phyloP scores from a whole-genome alignment of 2,329 filamentous ascomycete genomes.

The Ramichloridium luteum region DNA sequence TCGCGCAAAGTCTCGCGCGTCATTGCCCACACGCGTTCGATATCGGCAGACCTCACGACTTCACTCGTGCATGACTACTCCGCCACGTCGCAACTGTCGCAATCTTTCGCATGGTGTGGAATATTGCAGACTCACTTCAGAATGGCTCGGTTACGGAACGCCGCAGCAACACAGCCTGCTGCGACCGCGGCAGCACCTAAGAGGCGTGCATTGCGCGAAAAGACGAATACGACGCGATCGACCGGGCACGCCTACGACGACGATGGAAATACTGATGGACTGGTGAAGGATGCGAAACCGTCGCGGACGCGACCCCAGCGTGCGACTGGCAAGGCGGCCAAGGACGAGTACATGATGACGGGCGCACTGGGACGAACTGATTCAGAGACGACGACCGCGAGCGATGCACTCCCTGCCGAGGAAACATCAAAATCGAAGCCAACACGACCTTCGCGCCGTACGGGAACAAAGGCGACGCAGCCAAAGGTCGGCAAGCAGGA shows the following conservation, averaged over 20 bases:
- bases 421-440: constrained; percentile 10
- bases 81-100: no score
- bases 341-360: constrained; percentile 18
- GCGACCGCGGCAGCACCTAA: constrained; percentile 6
- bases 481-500: constrained; percentile 19
- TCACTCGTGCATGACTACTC: no score
- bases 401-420: no score
- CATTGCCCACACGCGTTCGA: no score
- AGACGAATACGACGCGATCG: constrained; percentile 18
- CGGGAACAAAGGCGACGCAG: constrained; percentile 17
- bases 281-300: constrained; percentile 18
- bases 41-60: no score
- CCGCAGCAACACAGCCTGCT: constrained; percentile 10
- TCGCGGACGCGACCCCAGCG: constrained; percentile 11
- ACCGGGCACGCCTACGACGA: constrained; percentile 14
- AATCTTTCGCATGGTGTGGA: no score
- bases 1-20: no score
- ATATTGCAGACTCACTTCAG: no score
- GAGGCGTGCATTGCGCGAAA: constrained; percentile 20
- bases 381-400: constrained; percentile 4
- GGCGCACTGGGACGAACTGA: constrained; percentile 15
- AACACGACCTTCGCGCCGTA: constrained; percentile 14
- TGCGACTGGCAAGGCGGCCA: constrained; percentile 7
- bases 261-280: constrained; percentile 16
- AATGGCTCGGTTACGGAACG: constrained; percentile 21